These are phyloP conservation scores for Nissolia schottii DNA, from an alignment of 306 rosid genomes.

Conservation along the genomic window DNA sequence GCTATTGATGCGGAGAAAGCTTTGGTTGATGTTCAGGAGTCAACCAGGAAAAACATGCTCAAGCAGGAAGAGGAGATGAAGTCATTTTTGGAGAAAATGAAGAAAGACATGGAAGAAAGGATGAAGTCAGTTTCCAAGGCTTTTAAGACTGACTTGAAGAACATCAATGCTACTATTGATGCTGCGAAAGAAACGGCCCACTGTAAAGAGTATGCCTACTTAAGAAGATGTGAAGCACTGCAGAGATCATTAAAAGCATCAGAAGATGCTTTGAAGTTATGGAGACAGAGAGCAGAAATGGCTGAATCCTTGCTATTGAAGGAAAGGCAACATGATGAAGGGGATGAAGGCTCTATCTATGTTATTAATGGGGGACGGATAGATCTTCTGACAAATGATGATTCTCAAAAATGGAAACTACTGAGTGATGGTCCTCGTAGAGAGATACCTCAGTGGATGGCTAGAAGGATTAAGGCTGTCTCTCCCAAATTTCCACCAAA, in stretches of 20 bases:
- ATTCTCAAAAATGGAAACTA: conserved; percentile 74
- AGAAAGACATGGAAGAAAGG: conserved; percentile 53
- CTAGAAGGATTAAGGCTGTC: conserved; percentile 58
- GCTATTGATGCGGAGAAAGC: conserved; percentile 56
- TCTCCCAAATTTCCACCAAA: conserved; percentile 72
- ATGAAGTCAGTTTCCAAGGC: conserved; percentile 52
- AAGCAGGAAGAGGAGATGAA: conserved; percentile 61
- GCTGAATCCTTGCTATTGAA: conserved; percentile 55
- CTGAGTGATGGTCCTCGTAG: conserved; percentile 73
- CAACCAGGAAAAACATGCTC: conserved; percentile 37
- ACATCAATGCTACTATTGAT: conserved; percentile 56
- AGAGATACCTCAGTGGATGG: conserved; percentile 86
- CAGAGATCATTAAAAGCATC: conserved; percentile 62
- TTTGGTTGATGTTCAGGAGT: conserved; percentile 52
- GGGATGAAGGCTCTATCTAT: conserved; percentile 40
- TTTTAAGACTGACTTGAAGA: conserved; percentile 57
- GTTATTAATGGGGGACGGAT: conserved; percentile 72
- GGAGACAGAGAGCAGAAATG: conserved; percentile 70
- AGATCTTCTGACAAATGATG: conserved; percentile 59
- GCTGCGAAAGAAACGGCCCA: conserved; percentile 56
- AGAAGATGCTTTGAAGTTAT: conserved; percentile 52
- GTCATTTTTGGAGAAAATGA: conserved; percentile 56
- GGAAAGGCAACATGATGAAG: conserved; percentile 45
- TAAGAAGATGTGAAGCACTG: conserved; percentile 67
- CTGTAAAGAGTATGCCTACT: conserved; percentile 55